Percentiles rank a stretch among this genome's conserved stretches.
Evolutionary conservation across 2,329 filamentous ascomycete species (phyloP).

Genomic region (Alternaria ventricosa): DNA sequence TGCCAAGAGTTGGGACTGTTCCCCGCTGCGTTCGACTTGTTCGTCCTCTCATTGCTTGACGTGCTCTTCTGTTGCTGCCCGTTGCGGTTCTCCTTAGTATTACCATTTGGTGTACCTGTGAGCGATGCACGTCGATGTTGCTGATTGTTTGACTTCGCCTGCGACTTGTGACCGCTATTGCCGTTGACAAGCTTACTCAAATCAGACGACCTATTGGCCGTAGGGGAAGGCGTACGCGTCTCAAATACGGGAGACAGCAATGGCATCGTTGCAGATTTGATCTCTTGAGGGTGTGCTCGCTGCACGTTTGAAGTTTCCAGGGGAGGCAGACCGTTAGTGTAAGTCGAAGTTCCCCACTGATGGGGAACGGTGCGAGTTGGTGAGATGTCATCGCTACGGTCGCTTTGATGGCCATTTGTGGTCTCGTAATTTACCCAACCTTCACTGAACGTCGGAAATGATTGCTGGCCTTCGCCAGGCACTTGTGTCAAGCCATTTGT

Average conservation of each 20-base stretch:
- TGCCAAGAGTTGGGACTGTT: constrained; percentile 27
- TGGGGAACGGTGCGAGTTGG: constrained; percentile 36
- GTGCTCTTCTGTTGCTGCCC: constrained; percentile 32
- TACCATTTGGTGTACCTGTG: constrained; percentile 23
- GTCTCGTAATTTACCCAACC: constrained; percentile 37
- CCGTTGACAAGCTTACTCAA: constrained; percentile 37
- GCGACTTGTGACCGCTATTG: constrained; percentile 35
- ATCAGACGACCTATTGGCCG: constrained; percentile 55
- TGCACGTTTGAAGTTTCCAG: constrained; percentile 56
- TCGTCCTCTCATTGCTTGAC: constrained; percentile 32
- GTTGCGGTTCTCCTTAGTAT: constrained; percentile 32
- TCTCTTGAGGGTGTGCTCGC: constrained; percentile 42
- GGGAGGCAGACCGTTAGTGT: constrained; percentile 39
- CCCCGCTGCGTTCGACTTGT: constrained; percentile 23
- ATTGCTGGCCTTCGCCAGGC: constrained; percentile 33
- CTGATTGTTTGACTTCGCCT: constrained; percentile 35
- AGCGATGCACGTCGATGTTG: constrained; percentile 39
- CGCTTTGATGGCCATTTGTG: constrained; percentile 28
- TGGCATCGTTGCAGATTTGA: constrained; percentile 51
- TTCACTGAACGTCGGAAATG: constrained; percentile 35
- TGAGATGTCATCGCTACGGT: constrained; percentile 36
- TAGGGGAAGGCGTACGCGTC: constrained; percentile 73
- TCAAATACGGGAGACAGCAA: constrained; percentile 77
- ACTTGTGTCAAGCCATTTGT: constrained; percentile 30
- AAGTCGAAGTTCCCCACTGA: constrained; percentile 39